phyloP scores from a whole-genome alignment of 177 flowering plant species.

The Tripterygium wilfordii region DNA sequence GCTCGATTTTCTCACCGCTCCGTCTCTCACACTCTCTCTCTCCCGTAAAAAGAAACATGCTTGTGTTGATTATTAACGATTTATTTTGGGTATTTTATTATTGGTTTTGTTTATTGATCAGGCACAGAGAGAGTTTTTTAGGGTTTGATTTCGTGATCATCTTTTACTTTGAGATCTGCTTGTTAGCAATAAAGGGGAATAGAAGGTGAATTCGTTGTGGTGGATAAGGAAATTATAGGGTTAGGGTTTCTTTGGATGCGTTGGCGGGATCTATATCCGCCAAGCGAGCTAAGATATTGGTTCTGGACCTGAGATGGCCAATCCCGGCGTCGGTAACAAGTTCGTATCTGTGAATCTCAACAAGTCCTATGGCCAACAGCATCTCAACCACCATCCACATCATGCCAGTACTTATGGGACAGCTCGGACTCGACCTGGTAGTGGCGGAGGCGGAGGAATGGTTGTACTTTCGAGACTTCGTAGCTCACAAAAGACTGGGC shows the following conservation, averaged over 20 bases:
- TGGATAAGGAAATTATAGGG: constrained; percentile 12
- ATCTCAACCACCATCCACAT: constrained; percentile 9
- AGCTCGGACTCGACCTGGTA: constrained; percentile 31
- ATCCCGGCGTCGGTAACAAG: constrained; percentile 76
- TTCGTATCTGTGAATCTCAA: constrained; percentile 89
- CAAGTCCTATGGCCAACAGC: constrained; percentile 70
- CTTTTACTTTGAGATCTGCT: constrained; percentile 15
- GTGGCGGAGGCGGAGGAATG: constrained; percentile 63
- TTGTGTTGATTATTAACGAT: constrained; percentile 1
- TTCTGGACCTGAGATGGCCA: constrained; percentile 60
- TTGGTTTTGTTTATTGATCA: constrained; percentile 10
- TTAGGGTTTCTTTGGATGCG: constrained; percentile 35
- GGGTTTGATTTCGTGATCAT: no score
- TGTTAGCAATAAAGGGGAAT: background rate
- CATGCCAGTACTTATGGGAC: constrained; percentile 31
- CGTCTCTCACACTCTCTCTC: background rate
- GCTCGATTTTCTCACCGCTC: background rate
- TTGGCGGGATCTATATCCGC: constrained; percentile 27
- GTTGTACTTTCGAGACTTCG: constrained; percentile 73
- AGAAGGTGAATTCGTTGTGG: background rate
- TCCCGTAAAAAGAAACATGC: no score
- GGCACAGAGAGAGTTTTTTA: no score
- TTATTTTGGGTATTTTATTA: no score
- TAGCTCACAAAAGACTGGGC: constrained; percentile 59
- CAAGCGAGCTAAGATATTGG: constrained; percentile 9